These are phyloP conservation scores for Aureobasidium leucospermi DNA, from an alignment of 2,329 filamentous ascomycete species.

Conservation along the genomic window DNA sequence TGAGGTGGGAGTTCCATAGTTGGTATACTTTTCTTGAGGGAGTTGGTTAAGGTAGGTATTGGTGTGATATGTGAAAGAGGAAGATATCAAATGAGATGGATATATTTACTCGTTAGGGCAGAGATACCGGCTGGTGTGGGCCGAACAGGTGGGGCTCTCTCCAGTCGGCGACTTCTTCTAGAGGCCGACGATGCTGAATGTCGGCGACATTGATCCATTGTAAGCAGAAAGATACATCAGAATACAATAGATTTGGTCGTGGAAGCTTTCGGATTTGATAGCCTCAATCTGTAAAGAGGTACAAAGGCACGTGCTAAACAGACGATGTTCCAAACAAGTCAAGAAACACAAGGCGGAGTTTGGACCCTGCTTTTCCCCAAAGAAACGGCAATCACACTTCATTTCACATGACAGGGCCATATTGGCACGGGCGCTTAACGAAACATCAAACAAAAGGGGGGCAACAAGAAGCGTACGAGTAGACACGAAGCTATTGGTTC, in stretches of 20 bases:
- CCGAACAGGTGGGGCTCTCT: not conserved
- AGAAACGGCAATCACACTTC: not conserved
- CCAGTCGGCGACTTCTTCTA: not conserved
- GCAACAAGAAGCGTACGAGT: not conserved
- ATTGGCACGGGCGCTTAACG: slow-evolving; percentile 9
- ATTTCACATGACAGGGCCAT: slow-evolving; percentile 2
- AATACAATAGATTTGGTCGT: not conserved
- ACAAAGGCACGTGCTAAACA: not conserved
- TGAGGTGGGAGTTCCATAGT: slow-evolving; percentile 4
- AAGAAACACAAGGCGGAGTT: not conserved
- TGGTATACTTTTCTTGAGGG: not conserved
- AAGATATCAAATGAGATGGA: not conserved
- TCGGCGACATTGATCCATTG: not conserved
- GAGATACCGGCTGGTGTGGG: not conserved
- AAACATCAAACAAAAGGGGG: not conserved
- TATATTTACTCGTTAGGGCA: not conserved
- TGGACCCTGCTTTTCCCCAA: not conserved
- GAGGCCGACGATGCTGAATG: not conserved
- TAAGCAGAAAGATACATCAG: not conserved
- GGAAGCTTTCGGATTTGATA: not conserved
- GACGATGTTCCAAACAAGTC: not conserved
- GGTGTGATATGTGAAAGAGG: too few relatives aligned
- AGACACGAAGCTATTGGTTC: not conserved
- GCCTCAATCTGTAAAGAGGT: not conserved
- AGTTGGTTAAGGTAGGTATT: not conserved